Conservation (phyloP, 208 protist genomes). For the Leptomonas pyrrhocoris region DNA sequence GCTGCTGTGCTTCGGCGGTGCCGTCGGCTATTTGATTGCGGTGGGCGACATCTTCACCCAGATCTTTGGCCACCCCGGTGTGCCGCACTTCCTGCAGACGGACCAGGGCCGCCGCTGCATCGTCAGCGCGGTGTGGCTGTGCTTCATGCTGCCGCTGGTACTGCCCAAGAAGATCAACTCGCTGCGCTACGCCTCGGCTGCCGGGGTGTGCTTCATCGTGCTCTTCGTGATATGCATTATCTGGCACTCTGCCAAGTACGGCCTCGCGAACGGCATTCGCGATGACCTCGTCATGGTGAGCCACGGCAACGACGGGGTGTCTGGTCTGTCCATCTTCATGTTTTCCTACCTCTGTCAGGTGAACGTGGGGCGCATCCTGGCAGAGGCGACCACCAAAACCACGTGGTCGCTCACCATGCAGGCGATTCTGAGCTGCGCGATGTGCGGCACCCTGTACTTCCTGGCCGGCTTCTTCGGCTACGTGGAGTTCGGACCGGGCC, state of each 20-base stretch:
- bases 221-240: slow-evolving; percentile 62
- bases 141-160: slow-evolving; percentile 68
- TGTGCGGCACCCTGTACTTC: slow-evolving; percentile 59
- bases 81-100: slow-evolving; percentile 43
- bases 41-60: slow-evolving; percentile 44
- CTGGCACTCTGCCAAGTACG: slow-evolving; percentile 43
- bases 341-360: slow-evolving; percentile 72
- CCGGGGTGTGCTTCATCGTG: slow-evolving; percentile 54
- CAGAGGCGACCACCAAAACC: slow-evolving; percentile 40
- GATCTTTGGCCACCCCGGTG: slow-evolving; percentile 20
- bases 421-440: slow-evolving; percentile 35
- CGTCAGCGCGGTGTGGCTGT: slow-evolving; percentile 39
- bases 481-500: slow-evolving; percentile 48
- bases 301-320: slow-evolving; percentile 37
- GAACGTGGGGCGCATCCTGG: slow-evolving; percentile 43
- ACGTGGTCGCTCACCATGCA: slow-evolving; percentile 42
- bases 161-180: slow-evolving; percentile 77
- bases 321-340: slow-evolving; percentile 54
- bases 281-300: slow-evolving; percentile 38
- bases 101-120: slow-evolving; percentile 43
- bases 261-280: slow-evolving; percentile 33
- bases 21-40: slow-evolving; percentile 58
- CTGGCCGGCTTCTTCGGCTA: slow-evolving; percentile 74
- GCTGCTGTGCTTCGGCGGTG: slow-evolving; percentile 59
- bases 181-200: slow-evolving; percentile 62